phyloP scores from a whole-genome alignment of 176 grass and related monocot species.

The Cenchrus americanus region DNA sequence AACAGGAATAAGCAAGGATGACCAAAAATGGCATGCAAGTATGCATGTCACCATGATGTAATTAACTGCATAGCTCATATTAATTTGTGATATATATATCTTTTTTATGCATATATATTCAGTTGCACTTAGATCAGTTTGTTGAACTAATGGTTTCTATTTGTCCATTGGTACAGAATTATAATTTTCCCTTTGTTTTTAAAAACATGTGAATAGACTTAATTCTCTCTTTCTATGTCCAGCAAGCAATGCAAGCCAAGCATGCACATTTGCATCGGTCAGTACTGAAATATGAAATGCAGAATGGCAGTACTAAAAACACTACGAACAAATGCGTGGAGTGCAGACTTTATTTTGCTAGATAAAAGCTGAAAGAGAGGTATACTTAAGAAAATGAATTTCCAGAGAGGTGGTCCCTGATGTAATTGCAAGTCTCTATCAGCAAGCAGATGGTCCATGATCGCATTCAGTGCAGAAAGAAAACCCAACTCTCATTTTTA shows the following conservation, averaged over 20 bases:
- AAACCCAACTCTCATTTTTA: neutral
- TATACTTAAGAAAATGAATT: neutral
- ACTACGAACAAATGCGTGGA: neutral
- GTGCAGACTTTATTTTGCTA: neutral
- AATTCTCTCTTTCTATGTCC: too few species aligned
- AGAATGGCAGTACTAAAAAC: neutral
- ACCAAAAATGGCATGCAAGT: neutral
- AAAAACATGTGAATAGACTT: too few species aligned
- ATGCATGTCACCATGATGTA: conserved; percentile 48
- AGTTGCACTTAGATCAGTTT: neutral
- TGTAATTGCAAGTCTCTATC: conserved; percentile 23
- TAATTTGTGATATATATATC: neutral
- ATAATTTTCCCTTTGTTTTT: too few species aligned
- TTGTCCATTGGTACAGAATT: too few species aligned
- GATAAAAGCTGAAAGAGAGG: conserved; percentile 4
- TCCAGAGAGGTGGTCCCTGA: neutral
- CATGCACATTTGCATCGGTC: too few species aligned
- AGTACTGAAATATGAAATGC: conserved; percentile 9
- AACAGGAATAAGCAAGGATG: conserved; percentile 37
- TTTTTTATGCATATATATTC: neutral
- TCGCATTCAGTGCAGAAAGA: conserved; percentile 42
- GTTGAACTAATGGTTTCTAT: too few species aligned
- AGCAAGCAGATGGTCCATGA: conserved; percentile 41
- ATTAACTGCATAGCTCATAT: neutral
- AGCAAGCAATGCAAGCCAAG: too few species aligned